Conservation (phyloP, 2,329 filamentous ascomycete genomes). For the Nemania sp. region DNA sequence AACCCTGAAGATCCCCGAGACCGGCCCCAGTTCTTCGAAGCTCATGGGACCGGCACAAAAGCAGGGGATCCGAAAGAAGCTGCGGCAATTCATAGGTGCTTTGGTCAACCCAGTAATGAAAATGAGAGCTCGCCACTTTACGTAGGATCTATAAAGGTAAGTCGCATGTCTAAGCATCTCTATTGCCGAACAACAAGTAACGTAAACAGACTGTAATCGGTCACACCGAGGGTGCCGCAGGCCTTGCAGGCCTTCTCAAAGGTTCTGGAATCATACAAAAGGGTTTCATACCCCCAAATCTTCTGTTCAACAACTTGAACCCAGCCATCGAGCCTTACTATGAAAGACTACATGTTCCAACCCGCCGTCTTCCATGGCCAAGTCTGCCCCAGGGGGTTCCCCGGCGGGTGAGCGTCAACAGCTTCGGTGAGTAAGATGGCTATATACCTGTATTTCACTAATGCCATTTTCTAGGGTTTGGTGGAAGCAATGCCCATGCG, state of each 20-base stretch:
- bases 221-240: slow-evolving; percentile 35
- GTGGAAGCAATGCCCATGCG: slow-evolving; percentile 18
- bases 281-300: slow-evolving; percentile 36
- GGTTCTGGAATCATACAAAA: slow-evolving; percentile 27
- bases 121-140: neutral
- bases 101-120: slow-evolving; percentile 11
- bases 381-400: neutral
- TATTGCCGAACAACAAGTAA: too few relatives aligned
- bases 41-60: slow-evolving; percentile 33
- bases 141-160: slow-evolving; percentile 28
- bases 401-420: slow-evolving; percentile 34
- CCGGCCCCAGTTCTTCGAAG: slow-evolving; percentile 29
- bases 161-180: too few relatives aligned
- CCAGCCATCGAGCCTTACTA: slow-evolving; percentile 35
- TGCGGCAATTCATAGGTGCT: slow-evolving; percentile 24
- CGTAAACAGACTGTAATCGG: slow-evolving; percentile 25
- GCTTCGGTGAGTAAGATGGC: slow-evolving; percentile 4
- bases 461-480: slow-evolving; percentile 5
- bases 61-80: slow-evolving; percentile 34
- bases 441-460: neutral
- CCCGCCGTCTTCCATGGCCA: slow-evolving; percentile 26
- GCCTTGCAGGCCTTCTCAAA: slow-evolving; percentile 36
- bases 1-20: slow-evolving; percentile 17
- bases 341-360: slow-evolving; percentile 22
- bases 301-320: slow-evolving; percentile 38